Evolutionary conservation across 2,329 filamentous ascomycete genomes (phyloP).

Genomic region (Paradendryphiella salina): DNA sequence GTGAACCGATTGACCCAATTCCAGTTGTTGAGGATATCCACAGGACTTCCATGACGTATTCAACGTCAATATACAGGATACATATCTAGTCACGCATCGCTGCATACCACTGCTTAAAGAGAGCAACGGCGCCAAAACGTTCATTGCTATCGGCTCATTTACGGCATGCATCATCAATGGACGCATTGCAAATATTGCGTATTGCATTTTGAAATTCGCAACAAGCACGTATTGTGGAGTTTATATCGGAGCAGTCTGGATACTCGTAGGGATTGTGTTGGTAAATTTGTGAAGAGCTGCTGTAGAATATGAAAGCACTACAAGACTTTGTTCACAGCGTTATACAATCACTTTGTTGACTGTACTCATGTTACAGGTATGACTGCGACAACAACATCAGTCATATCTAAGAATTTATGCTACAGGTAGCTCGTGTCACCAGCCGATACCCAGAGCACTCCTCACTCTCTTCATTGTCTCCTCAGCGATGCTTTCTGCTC

Average conservation of each 20-base stretch:
- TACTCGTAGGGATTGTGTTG: conserved; percentile 12
- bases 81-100: conserved; percentile 45
- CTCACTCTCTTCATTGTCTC: conserved; percentile 50
- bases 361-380: no score
- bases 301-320: no score
- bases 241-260: conserved; percentile 30
- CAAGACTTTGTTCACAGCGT: no score
- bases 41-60: conserved; percentile 45
- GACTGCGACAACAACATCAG: no score
- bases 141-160: conserved; percentile 37
- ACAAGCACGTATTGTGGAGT: conserved; percentile 34
- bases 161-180: conserved; percentile 45
- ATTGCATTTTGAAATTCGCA: conserved; percentile 39
- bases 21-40: conserved; percentile 24
- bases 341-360: no score
- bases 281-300: no score
- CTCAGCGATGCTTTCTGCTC: conserved; percentile 64
- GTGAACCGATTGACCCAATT: no score
- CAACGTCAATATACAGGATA: conserved; percentile 45
- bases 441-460: conserved; percentile 22
- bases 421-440: background rate
- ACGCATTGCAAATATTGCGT: conserved; percentile 46
- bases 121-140: conserved; percentile 25
- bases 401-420: no score
- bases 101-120: conserved; percentile 37